Evolutionary conservation across 2,329 filamentous ascomycete species (phyloP), one percentile per base, ranked within the genome.

Genomic region (Colletotrichum navitas): DNA sequence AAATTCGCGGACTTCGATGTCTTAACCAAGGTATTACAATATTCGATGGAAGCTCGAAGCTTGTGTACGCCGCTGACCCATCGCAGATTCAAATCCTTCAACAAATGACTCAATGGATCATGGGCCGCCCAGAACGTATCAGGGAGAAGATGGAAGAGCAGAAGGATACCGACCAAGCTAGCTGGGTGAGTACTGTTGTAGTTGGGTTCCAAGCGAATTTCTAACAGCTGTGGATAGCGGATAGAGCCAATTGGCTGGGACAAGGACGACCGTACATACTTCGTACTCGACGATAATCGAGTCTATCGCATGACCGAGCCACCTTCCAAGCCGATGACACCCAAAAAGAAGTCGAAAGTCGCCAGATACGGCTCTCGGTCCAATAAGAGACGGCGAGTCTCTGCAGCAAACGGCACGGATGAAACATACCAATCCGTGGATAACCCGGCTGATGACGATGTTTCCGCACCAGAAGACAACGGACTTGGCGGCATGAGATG

Each of bases 221-320:
- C 26, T 18, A 26, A 72, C 45, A 34, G 21, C 24, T 6, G 32
- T 26, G 21, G 18, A 26, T 64, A 92, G 90, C 86, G 91, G 71
- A 94, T 96, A 75, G 93, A 95, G 77, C 92, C 93, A 0, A 91
- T 92, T 73, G 96, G 96, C 12, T 98, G 94, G 90, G 96, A 99
- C 80, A 87, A 90, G 29, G 87, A 97, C 58, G 95, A 97, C 74
- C 91, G 94, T 47, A 91, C 91, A 45, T 97, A 98, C 79, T 97
- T 92, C 78, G 91, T 98, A 3, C 88, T 99, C 4, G 95, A 98
- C 76, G 96, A 99, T 79, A 97, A 98, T 77, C 90, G 96, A 73
- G 85, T 99, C 52, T 99, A 99, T 80, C 93, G 95, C 67, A 87
- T 92, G 73, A 94, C 93, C n/a, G 93, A 97, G 71, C 88, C 92